Percentiles rank a stretch among this genome's conserved stretches.
Evolutionary conservation across 176 grass and related monocot genomes (phyloP).

Genomic region (Cymbopogon citratus): DNA sequence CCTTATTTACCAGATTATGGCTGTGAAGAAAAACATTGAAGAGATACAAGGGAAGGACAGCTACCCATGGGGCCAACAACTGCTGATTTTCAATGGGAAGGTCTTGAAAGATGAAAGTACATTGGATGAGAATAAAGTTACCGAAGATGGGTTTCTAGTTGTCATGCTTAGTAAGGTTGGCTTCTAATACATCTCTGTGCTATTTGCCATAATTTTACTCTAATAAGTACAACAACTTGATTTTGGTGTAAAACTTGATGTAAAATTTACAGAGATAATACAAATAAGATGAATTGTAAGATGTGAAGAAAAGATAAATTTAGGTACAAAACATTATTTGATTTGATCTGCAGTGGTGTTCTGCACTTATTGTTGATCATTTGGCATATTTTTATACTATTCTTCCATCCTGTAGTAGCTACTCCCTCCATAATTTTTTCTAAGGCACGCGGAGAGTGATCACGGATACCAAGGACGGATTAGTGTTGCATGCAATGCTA

Average conservation of each 20-base stretch:
- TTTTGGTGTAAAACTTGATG: neutral
- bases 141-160: conserved; percentile 68
- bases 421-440: too few relatives aligned
- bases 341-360: neutral
- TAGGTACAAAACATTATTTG: neutral
- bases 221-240: neutral
- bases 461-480: too few relatives aligned
- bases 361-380: neutral
- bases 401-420: neutral
- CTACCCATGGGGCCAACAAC: conserved; percentile 81
- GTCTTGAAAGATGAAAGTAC: conserved; percentile 96
- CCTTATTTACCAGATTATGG: conserved; percentile 65
- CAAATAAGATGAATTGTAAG: neutral
- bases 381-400: neutral
- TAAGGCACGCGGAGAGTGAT: too few relatives aligned
- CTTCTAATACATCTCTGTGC: neutral
- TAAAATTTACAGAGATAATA: neutral
- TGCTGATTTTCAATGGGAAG: conserved; percentile 82
- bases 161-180: conserved; percentile 90
- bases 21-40: conserved; percentile 90
- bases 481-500: too few relatives aligned
- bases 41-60: conserved; percentile 83
- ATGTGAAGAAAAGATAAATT: neutral
- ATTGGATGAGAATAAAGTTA: conserved; percentile 84
- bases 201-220: neutral